Conservation (phyloP, 805 yeast genomes). For the Metschnikowia henanensis region DNA sequence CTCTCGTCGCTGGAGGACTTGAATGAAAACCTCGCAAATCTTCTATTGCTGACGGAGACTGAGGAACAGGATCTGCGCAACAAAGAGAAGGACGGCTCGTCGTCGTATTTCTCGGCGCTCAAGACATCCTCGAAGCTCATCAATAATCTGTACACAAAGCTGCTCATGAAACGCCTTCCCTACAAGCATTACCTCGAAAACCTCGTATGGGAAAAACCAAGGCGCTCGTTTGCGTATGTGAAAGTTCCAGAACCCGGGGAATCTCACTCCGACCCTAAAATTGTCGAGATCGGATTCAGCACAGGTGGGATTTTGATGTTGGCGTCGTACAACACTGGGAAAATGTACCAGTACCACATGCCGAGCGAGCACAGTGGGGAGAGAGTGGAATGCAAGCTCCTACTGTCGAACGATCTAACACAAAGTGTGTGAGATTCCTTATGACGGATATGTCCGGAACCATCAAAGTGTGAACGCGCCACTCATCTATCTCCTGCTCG, state of each 20-base stretch:
- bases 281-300: constrained; percentile 40
- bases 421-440: no score
- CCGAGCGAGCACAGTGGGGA: constrained; percentile 26
- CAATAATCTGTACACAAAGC: constrained; percentile 38
- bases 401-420: constrained; percentile 22
- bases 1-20: constrained; percentile 38
- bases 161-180: constrained; percentile 39
- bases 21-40: constrained; percentile 42
- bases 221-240: constrained; percentile 42
- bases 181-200: constrained; percentile 42
- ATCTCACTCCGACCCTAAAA: constrained; percentile 10
- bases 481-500: no score
- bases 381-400: constrained; percentile 32
- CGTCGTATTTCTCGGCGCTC: constrained; percentile 21
- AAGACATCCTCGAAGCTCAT: constrained; percentile 29
- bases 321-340: constrained; percentile 39
- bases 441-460: no score
- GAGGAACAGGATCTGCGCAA: constrained; percentile 5
- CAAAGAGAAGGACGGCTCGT: constrained; percentile 11
- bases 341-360: constrained; percentile 38
- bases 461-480: no score
- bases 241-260: constrained; percentile 32
- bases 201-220: constrained; percentile 43
- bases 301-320: constrained; percentile 32
- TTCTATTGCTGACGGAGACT: constrained; percentile 27